Conservation (phyloP, 768 basidiomycete species). For the Amanita thiersii region DNA sequence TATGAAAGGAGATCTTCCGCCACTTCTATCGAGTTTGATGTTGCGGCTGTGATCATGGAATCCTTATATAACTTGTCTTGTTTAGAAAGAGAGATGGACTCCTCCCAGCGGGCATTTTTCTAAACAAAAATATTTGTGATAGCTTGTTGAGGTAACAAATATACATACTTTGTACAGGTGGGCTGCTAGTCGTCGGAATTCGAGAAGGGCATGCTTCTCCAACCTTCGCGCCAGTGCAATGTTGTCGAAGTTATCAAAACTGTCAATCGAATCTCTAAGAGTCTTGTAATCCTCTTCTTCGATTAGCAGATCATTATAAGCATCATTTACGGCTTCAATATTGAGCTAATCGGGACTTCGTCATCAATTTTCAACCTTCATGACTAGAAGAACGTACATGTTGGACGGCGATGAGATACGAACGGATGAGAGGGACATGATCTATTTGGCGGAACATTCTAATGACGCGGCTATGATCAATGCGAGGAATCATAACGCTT, state of each 20-base stretch:
- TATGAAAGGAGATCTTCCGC: conserved; percentile 93
- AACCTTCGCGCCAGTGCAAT: conserved; percentile 77
- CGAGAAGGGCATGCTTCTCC: conserved; percentile 85
- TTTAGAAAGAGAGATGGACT: conserved; percentile 91
- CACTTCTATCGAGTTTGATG: conserved; percentile 78
- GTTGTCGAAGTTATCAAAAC: conserved; percentile 97
- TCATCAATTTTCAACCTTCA: no score
- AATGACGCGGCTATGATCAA: conserved; percentile 94
- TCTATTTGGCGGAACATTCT: conserved; percentile 93
- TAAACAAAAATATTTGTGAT: conserved; percentile 18
- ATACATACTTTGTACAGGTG: conserved; percentile 83
- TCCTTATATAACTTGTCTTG: conserved; percentile 97
- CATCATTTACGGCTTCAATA: conserved; percentile 95
- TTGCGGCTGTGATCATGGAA: conserved; percentile 86
- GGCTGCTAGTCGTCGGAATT: conserved; percentile 92
- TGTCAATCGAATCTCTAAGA: conserved; percentile 93
- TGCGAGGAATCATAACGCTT: conserved; percentile 84
- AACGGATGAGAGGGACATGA: conserved; percentile 91
- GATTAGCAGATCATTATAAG: conserved; percentile 95
- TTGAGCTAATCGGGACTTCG: conserved; percentile 57
- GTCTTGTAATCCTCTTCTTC: conserved; percentile 99
- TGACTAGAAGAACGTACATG: no score
- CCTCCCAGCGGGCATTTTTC: conserved; percentile 97
- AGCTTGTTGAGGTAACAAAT: neutral
- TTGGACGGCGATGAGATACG: conserved; percentile 96